phyloP scores from a whole-genome alignment of 352 stramenopile genomes.

The Pythium guiyangense region DNA sequence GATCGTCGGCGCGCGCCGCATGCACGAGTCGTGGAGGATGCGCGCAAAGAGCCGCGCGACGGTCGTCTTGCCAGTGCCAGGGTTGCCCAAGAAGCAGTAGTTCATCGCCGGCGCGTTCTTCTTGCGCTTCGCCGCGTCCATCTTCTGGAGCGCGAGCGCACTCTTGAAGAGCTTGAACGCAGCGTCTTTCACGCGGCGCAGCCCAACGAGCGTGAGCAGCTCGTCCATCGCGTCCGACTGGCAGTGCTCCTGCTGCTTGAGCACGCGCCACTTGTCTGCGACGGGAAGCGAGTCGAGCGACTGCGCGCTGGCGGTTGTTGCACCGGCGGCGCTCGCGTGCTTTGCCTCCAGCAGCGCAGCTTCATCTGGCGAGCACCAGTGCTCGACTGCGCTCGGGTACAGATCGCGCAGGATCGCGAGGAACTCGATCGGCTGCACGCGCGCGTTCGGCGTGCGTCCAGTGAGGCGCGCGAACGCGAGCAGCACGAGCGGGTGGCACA shows the following conservation, averaged over 20 bases:
- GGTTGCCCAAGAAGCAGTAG: constrained; percentile 75
- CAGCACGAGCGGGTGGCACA: constrained; percentile 52
- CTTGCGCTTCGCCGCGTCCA: constrained; percentile 53
- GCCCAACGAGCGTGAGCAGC: constrained; percentile 74
- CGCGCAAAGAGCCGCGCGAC: constrained; percentile 79
- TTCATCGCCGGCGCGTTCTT: constrained; percentile 68
- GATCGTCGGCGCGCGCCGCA: constrained; percentile 39
- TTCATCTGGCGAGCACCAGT: constrained; percentile 41
- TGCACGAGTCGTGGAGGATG: constrained; percentile 71
- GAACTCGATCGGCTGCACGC: constrained; percentile 26
- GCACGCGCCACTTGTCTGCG: constrained; percentile 52
- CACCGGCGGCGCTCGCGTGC: background rate
- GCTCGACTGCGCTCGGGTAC: constrained; percentile 40
- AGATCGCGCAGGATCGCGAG: constrained; percentile 42
- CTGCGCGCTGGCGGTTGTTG: background rate
- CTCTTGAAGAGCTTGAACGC: constrained; percentile 76
- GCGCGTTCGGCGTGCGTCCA: constrained; percentile 9
- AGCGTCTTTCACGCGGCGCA: constrained; percentile 77
- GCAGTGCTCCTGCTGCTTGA: constrained; percentile 45
- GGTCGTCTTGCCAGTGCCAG: constrained; percentile 75
- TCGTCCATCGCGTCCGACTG: constrained; percentile 75
- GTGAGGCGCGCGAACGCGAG: constrained; percentile 42
- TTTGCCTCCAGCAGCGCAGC: constrained; percentile 6
- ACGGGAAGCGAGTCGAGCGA: constrained; percentile 7
- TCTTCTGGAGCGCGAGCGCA: constrained; percentile 47